These are phyloP conservation scores for Pseudohalonectria lignicola DNA, from an alignment of 2,329 filamentous ascomycete genomes.

Conservation along the genomic window DNA sequence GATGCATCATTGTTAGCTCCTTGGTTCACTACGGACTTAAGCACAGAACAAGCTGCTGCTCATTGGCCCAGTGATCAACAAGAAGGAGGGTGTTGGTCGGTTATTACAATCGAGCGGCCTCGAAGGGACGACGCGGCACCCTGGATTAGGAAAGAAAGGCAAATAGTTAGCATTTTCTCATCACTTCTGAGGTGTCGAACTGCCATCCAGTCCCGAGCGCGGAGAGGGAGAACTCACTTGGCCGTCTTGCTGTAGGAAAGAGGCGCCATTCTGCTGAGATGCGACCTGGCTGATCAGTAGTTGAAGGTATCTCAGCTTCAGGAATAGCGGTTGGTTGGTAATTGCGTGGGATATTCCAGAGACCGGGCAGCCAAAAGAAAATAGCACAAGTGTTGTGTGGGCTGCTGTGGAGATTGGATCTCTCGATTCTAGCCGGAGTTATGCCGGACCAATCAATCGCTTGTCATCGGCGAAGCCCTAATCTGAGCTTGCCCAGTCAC, in stretches of 20 bases:
- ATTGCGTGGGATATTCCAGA: too few species aligned
- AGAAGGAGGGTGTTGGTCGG: constrained; percentile 8
- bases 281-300: not conserved
- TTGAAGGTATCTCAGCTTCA: not conserved
- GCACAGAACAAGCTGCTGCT: constrained; percentile 94
- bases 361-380: too few species aligned
- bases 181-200: too few species aligned
- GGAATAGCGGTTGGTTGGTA: not conserved
- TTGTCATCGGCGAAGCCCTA: not conserved
- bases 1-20: constrained; percentile 49
- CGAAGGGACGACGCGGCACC: constrained; percentile 90
- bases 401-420: not conserved
- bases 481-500: not conserved
- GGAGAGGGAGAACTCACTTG: constrained; percentile 32
- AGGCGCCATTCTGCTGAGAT: constrained; percentile 22
- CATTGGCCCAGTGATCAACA: constrained; percentile 53
- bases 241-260: constrained; percentile 97
- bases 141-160: not conserved
- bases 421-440: too few species aligned
- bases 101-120: constrained; percentile 84
- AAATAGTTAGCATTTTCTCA: too few species aligned
- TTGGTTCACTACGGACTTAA: constrained; percentile 72
- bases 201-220: too few species aligned
- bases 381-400: not conserved
- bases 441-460: not conserved